Percentiles rank a stretch among this genome's conserved stretches.
Evolutionary conservation across 768 basidiomycete genomes (phyloP).

Genomic region (Auriscalpium vulgare): DNA sequence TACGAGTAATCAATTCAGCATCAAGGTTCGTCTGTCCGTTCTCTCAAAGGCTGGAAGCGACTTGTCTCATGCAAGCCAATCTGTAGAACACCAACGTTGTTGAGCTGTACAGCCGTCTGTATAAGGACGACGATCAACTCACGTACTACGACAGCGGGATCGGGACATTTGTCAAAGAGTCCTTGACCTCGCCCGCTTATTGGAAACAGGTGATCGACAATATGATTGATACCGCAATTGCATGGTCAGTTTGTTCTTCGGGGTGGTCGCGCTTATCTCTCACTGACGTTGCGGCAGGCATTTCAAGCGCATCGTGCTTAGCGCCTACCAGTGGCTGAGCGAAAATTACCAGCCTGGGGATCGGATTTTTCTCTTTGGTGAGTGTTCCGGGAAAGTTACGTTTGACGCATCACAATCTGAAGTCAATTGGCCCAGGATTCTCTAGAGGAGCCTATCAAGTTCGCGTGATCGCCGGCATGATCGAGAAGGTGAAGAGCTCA

Average conservation of each 20-base stretch:
- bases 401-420: not conserved
- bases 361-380: slow-evolving; percentile 35
- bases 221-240: slow-evolving; percentile 28
- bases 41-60: no score
- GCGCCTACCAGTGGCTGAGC: slow-evolving; percentile 34
- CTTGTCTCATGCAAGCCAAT: no score
- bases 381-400: not conserved
- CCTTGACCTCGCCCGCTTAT: slow-evolving; percentile 6
- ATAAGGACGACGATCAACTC: slow-evolving; percentile 26
- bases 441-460: slow-evolving; percentile 40
- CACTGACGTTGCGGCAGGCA: slow-evolving; percentile 19
- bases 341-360: slow-evolving; percentile 31
- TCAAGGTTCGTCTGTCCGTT: no score
- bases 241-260: slow-evolving; percentile 21
- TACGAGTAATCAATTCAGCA: no score
- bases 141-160: slow-evolving; percentile 35
- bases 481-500: slow-evolving; percentile 22
- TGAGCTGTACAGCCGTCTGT: slow-evolving; percentile 28
- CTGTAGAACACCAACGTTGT: slow-evolving; percentile 34
- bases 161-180: slow-evolving; percentile 25
- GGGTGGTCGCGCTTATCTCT: not conserved
- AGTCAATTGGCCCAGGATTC: slow-evolving; percentile 23
- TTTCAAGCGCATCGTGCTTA: slow-evolving; percentile 26
- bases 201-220: slow-evolving; percentile 1
- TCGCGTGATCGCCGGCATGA: slow-evolving; percentile 36